Evolutionary conservation across 2,329 filamentous ascomycete species (phyloP), one percentile per base, ranked within the genome.

Genomic region (Hymenotorrendiella dingleyae): DNA sequence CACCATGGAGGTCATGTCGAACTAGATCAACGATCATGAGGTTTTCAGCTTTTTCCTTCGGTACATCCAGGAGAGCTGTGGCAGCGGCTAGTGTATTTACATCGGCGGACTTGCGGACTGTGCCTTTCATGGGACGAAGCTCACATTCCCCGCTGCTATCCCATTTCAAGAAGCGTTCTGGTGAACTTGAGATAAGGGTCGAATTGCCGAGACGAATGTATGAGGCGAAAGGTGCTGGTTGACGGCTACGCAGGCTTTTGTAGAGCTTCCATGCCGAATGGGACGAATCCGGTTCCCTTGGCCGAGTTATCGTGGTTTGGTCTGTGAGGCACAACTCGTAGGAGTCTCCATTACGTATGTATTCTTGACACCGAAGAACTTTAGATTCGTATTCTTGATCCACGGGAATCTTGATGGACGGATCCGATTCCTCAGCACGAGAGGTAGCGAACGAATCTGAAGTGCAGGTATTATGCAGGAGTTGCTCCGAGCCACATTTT

Each of bases 21-120:
- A 96, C 93, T 1, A 97, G 72, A 62, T 97, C 91, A 2, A 95
- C 90, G 56, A 97, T 96, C 93, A 97, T 97, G 19, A 97, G 74
- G 59, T 97, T 97, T 68, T 97, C 91, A 0, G 91, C 91, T 55
- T 86, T 82, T 63, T 97, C 93, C 62, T 97, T 97, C 17, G 86
- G 83, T 0, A 86, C 76, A 44, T 83, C 78, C 11, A 96, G 75
- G 28, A 94, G 77, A 21, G 69, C 67, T 47, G 82, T 79, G 1
- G 91, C 90, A 56, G 85, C 75, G 4, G 73, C 75, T n/a, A 84
- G 70, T 0, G 84, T 93, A 27, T 83, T 61, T 0, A 74, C 79
- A 1, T 70, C 71, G 1, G 72, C 68, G 0, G 75, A 77, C 56
- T 94, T 94, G 54, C 82, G 82, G n/a, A 96, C 88, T 0, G 91